Percentiles rank a stretch among this genome's conserved stretches.
Evolutionary conservation across 2,329 filamentous ascomycete genomes (phyloP).

Genomic region (Sphaceloma murrayae): DNA sequence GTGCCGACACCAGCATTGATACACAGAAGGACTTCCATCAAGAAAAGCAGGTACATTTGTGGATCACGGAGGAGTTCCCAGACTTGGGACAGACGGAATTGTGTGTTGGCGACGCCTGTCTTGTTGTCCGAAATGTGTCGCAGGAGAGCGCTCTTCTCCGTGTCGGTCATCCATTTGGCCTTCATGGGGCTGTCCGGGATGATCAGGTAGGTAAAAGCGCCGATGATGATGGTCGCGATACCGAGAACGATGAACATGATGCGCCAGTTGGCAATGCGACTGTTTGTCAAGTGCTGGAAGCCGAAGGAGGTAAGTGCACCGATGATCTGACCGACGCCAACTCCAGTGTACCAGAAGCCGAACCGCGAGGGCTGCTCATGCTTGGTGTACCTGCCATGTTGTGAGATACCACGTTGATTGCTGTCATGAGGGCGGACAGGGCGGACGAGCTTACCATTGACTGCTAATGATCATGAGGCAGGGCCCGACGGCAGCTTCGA

Average conservation of each 20-base stretch:
- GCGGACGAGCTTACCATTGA: no score
- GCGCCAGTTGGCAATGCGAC: slow-evolving; percentile 11
- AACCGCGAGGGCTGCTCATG: slow-evolving; percentile 53
- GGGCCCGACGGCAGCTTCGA: slow-evolving; percentile 59
- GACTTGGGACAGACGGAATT: slow-evolving; percentile 43
- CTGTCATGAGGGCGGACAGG: no score
- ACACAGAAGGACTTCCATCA: slow-evolving; percentile 24
- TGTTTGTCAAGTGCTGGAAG: slow-evolving; percentile 37
- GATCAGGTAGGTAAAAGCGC: not conserved
- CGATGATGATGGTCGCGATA: slow-evolving; percentile 10
- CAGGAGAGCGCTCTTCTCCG: slow-evolving; percentile 37
- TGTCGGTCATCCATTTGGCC: slow-evolving; percentile 55
- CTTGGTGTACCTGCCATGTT: slow-evolving; percentile 25
- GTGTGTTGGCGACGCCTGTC: slow-evolving; percentile 34
- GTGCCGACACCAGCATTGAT: slow-evolving; percentile 38
- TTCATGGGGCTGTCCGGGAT: slow-evolving; percentile 61
- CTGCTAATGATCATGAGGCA: slow-evolving; percentile 54
- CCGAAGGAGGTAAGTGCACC: slow-evolving; percentile 49
- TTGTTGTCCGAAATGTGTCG: slow-evolving; percentile 33
- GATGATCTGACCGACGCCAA: slow-evolving; percentile 47
- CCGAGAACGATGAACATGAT: slow-evolving; percentile 18
- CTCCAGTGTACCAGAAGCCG: slow-evolving; percentile 56
- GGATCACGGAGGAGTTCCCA: slow-evolving; percentile 51
- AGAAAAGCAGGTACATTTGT: slow-evolving; percentile 35
- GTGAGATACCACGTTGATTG: no score